Conservation (phyloP, 2,329 filamentous ascomycete species). For the Aspergillus ibericus region DNA sequence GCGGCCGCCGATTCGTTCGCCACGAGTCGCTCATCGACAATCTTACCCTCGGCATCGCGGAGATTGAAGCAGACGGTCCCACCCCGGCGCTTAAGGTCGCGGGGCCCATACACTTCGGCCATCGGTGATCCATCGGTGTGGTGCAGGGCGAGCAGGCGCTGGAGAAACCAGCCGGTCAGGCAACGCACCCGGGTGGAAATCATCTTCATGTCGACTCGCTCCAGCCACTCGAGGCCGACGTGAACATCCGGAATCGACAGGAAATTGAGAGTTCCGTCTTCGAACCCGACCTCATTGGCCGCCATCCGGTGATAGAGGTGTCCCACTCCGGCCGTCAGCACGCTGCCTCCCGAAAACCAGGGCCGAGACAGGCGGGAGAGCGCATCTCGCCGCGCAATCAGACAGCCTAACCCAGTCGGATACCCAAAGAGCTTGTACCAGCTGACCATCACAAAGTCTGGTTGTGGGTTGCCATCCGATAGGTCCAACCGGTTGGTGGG, state of each 20-base stretch:
- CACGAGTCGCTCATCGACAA: slow-evolving; percentile 13
- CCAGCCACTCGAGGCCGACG: slow-evolving; percentile 9
- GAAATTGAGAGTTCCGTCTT: slow-evolving; percentile 11
- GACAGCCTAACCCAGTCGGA: slow-evolving; percentile 10
- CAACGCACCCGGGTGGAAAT: slow-evolving; percentile 9
- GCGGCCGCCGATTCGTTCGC: slow-evolving; percentile 5
- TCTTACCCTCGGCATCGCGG: slow-evolving; percentile 3
- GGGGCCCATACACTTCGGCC: slow-evolving; percentile 7
- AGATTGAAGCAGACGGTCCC: slow-evolving; percentile 9
- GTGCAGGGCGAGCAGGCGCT: slow-evolving; percentile 2
- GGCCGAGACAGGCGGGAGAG: slow-evolving; percentile 7
- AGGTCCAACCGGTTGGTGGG: slow-evolving; percentile 9
- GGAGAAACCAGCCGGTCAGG: slow-evolving; percentile 9
- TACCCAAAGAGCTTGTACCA: slow-evolving; percentile 15
- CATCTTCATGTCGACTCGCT: not conserved
- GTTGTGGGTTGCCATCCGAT: not conserved
- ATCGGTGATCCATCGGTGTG: slow-evolving; percentile 6
- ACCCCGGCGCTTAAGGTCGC: not conserved
- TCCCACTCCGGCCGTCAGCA: slow-evolving; percentile 1
- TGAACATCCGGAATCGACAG: slow-evolving; percentile 9
- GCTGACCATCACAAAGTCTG: slow-evolving; percentile 10
- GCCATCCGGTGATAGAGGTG: slow-evolving; percentile 5
- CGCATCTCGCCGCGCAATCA: slow-evolving; percentile 9
- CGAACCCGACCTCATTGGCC: slow-evolving; percentile 5
- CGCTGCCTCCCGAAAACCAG: slow-evolving; percentile 11